phyloP scores from a whole-genome alignment of 352 stramenopile species.

The Poterioochromonas sp. region DNA sequence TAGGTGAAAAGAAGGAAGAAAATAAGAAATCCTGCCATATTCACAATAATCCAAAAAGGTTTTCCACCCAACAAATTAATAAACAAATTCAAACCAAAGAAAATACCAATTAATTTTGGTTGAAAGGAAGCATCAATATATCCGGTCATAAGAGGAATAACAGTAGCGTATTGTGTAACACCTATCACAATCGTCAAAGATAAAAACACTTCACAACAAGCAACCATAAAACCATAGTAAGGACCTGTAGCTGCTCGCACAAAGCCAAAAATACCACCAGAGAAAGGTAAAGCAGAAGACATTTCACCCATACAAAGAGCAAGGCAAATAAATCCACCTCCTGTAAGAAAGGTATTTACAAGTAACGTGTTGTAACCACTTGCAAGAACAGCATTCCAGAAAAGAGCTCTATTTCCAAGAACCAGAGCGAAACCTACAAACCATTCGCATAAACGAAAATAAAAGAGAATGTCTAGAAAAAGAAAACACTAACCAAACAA shows the following conservation, averaged over 20 bases:
- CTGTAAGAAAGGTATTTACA: not conserved
- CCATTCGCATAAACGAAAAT: not conserved
- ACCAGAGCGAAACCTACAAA: not conserved
- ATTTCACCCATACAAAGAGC: not conserved
- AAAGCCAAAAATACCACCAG: not conserved
- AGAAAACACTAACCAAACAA: not conserved
- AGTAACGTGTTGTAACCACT: not conserved
- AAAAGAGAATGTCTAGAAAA: not conserved
- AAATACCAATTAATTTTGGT: not conserved
- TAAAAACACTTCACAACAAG: not conserved
- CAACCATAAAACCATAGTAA: not conserved
- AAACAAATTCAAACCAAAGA: not conserved
- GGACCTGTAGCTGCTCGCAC: not conserved
- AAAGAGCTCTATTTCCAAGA: not conserved
- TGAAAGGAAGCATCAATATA: no score
- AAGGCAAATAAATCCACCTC: not conserved
- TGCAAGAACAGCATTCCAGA: not conserved
- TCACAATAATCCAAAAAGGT: not conserved
- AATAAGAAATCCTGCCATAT: not conserved
- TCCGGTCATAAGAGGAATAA: no score
- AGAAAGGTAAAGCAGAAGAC: not conserved
- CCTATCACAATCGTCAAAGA: not conserved
- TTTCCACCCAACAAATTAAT: not conserved
- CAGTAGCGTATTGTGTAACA: not conserved
- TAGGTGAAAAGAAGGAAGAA: not conserved